Conservation (phyloP, 2,329 filamentous ascomycete genomes). For the Fusarium protoensiforme region DNA sequence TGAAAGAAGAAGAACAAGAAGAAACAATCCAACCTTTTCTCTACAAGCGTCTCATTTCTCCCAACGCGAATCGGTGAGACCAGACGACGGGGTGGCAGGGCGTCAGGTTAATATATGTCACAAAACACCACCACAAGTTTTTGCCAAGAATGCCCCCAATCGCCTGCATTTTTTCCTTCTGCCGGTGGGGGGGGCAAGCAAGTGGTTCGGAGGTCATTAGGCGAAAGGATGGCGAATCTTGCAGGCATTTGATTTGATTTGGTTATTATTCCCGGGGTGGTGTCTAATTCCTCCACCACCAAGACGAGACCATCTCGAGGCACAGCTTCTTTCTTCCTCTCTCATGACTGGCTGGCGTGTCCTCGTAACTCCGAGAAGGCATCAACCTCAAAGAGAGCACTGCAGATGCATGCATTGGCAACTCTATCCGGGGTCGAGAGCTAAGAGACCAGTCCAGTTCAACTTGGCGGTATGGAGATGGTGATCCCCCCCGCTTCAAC, state of each 20-base stretch:
- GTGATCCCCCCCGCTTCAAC: not conserved
- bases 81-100: not conserved
- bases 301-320: not conserved
- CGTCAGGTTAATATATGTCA: conserved; percentile 29
- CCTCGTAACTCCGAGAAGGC: not conserved
- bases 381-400: not conserved
- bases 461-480: not conserved
- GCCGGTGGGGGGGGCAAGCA: conserved; percentile 33
- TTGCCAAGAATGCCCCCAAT: conserved; percentile 31
- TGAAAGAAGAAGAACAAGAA: not conserved
- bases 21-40: not conserved
- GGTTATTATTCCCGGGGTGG: not conserved
- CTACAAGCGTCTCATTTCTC: not conserved
- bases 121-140: not conserved
- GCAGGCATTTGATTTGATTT: not conserved
- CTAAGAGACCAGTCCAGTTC: not conserved
- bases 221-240: conserved; percentile 21
- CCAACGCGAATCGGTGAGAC: not conserved
- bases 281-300: not conserved
- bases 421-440: not conserved
- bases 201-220: not conserved
- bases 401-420: not conserved
- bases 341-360: not conserved
- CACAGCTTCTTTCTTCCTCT: not conserved
- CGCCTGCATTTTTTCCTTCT: not conserved